Base-by-base conservation (phyloP, 306 rosid species). In the Betula pendula region DNA sequence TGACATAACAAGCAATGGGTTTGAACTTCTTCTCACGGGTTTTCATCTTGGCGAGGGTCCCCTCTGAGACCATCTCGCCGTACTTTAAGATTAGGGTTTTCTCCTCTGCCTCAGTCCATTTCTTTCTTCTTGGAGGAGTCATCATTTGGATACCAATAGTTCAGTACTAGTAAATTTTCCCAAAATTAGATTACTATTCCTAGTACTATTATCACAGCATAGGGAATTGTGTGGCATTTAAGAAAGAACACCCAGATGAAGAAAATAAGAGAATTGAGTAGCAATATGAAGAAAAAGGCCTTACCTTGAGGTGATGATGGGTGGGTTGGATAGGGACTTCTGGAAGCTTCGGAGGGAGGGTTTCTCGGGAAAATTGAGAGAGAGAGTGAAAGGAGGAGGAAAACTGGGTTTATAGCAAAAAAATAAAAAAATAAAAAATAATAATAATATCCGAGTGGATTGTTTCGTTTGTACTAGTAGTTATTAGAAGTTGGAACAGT, bases 61-160 rank as follows among this genome's bases (percentile, higher is more conserved):
- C 97, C 68, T 95, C 92, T 2, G 86, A 77, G 7, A 89, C 89
- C 98, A 95, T 88, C 79, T 90, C 96, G 14, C 93, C 93, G 63
- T 95, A 95, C 74, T 88, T 92, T 79, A 87, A 91, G 52, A 95
- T 92, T 86, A 95, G 87, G 84, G 97, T 92, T 87, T 88, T 90
- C 85, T 95, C 98, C 78, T 95, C 97, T 15, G 91, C 92, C 81
- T 95, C 98, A 15, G 93, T 95, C 98, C 98, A 95, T 82, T 95
- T 95, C 92, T 95, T 95, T 82, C 98, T 85, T 79, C 97, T 85
- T 1, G 93, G 92, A 67, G 92, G 89, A 69, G 91, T 83, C 92
- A 95, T 89, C 91, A 87, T 87, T 68, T 70, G 53, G 83, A 49
- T 51, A 43, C 66, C 73, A 71, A 76, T 77, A 27, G 15, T 74